A percentile compares a stretch with the other conserved stretches of the same genome.
Conservation (phyloP, 148 eudicot genomes). For the Arctostaphylos glauca region DNA sequence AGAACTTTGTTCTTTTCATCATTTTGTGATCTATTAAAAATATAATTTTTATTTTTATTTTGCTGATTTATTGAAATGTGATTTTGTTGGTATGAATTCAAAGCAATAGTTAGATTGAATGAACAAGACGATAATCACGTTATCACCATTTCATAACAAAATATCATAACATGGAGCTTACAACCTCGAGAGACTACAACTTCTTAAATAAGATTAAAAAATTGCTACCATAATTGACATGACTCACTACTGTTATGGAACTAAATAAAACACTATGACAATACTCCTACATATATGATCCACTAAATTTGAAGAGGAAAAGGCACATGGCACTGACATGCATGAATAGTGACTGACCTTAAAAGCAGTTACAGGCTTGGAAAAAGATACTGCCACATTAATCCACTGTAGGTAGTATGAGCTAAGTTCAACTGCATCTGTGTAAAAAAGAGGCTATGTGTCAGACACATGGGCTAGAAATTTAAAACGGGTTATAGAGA, state of each 20-base stretch:
- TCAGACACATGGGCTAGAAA: too few species aligned
- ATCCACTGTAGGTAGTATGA: conserved; percentile 50
- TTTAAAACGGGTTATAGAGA: too few species aligned
- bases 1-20: too few species aligned
- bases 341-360: conserved; percentile 43
- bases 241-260: background rate
- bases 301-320: background rate
- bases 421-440: background rate
- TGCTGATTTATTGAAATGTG: too few species aligned
- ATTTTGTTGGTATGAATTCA: too few species aligned
- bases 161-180: background rate
- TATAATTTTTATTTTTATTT: too few species aligned
- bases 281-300: too few species aligned
- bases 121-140: background rate
- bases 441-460: background rate
- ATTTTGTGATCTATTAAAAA: too few species aligned
- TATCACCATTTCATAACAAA: background rate
- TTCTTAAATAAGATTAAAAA: background rate
- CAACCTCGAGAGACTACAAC: background rate
- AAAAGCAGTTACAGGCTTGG: conserved; percentile 89
- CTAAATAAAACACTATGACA: background rate
- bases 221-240: background rate
- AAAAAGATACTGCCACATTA: conserved; percentile 86
- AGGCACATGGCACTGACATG: background rate
- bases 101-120: too few species aligned